Base-by-base conservation (phyloP, 306 rosid species). In the Senna tora region DNA sequence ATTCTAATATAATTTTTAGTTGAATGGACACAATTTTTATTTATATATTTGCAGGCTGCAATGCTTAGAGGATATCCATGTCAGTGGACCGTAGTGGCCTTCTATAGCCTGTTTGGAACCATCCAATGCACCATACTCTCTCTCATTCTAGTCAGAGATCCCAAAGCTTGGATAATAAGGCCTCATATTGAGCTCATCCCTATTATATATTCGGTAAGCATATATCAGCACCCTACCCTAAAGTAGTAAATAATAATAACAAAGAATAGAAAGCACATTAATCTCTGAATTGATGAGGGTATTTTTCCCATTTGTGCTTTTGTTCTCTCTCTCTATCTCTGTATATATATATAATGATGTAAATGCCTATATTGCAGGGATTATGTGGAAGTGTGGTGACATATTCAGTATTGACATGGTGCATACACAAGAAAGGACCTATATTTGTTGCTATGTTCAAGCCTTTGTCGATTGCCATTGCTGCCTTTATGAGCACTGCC, bases 191-290 rank as follows among this genome's bases (percentile, higher is more conserved):
- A 85, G 69, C 84, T 90, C 39, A 64, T 60, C 73, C 51, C 85
- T 4, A 84, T 90, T 20, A 14, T 79, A 69, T 90, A 84, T 80
- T 80, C 93, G 39, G 93, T 87, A 86, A 86, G 91, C n/a, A n/a
- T n/a, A n/a, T n/a, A n/a, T n/a, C n/a, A n/a, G n/a, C n/a, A n/a
- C n/a, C n/a, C n/a, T n/a, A n/a, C n/a, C n/a, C n/a, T n/a, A n/a
- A n/a, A n/a, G n/a, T n/a, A n/a, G n/a, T n/a, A n/a, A n/a, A n/a
- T n/a, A n/a, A n/a, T n/a, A n/a, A n/a, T n/a, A n/a, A n/a, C n/a
- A n/a, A n/a, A n/a, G n/a, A n/a, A n/a, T n/a, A n/a, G n/a, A n/a
- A n/a, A n/a, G n/a, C n/a, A n/a, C n/a, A n/a, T n/a, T n/a, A n/a
- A n/a, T n/a, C n/a, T n/a, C n/a, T n/a, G n/a, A n/a, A n/a, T n/a